Evolutionary conservation across 768 basidiomycete genomes (phyloP).

Genomic region (Psilocybe azurescens): DNA sequence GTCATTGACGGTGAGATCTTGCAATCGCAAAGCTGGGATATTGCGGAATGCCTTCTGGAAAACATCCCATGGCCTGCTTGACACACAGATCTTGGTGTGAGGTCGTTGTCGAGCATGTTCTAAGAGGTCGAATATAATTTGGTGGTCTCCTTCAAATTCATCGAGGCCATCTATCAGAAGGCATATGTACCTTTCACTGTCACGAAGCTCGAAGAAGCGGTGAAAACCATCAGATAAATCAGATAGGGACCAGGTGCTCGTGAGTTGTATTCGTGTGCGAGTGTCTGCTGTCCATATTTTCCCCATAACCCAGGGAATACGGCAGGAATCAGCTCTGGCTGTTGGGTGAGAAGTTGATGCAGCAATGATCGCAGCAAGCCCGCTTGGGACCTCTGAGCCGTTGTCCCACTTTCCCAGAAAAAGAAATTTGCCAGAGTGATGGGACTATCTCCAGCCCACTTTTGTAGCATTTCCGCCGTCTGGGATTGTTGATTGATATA

Average conservation of each 20-base stretch:
- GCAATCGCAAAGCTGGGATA: conserved; percentile 8
- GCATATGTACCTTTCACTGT: conserved; percentile 3
- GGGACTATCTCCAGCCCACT: conserved; percentile 3
- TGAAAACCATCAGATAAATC: conserved; percentile 6
- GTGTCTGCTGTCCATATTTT: conserved; percentile 15
- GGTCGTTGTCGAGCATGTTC: conserved; percentile 4
- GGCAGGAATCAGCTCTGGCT: conserved; percentile 9
- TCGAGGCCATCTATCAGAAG: conserved; percentile 18
- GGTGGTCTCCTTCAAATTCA: conserved; percentile 16
- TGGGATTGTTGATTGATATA: conserved; percentile 8
- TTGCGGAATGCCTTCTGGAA: conserved; percentile 8
- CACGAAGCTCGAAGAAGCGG: conserved; percentile 9
- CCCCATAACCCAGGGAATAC: conserved; percentile 14
- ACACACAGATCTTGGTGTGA: conserved; percentile 14
- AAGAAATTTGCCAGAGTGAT: conserved; percentile 14
- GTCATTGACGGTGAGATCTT: conserved; percentile 14
- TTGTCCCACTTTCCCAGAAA: conserved; percentile 18
- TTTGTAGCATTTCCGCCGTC: neutral
- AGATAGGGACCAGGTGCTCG: conserved; percentile 7
- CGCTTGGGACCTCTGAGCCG: conserved; percentile 15
- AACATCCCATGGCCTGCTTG: conserved; percentile 13
- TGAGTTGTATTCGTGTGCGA: conserved; percentile 14
- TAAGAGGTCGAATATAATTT: conserved; percentile 9
- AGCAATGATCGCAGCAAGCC: conserved; percentile 17
- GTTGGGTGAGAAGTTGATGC: conserved; percentile 9